Percentiles rank a stretch among this genome's conserved stretches.
Conservation (phyloP, 192 early-diverging fungal species). For the Oehlia diaphana region DNA sequence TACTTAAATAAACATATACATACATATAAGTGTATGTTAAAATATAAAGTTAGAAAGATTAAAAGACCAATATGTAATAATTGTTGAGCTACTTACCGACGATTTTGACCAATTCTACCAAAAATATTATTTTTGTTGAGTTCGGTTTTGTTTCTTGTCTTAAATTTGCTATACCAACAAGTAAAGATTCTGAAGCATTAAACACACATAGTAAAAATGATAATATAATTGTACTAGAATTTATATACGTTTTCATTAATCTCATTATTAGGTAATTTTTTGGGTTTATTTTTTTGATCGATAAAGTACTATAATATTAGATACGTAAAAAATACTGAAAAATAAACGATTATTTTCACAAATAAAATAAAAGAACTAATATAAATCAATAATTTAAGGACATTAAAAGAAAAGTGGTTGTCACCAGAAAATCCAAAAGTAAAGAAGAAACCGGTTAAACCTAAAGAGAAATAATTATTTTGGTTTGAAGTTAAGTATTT, state of each 20-base stretch:
- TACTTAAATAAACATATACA: background rate
- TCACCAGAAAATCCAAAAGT: too few relatives aligned
- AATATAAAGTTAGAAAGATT: background rate
- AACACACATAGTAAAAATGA: conserved; percentile 44
- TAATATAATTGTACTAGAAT: conserved; percentile 31
- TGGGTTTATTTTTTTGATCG: too few relatives aligned
- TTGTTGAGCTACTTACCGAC: conserved; percentile 29
- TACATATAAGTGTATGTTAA: background rate
- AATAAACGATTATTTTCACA: too few relatives aligned
- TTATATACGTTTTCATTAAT: background rate
- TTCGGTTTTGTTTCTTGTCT: conserved; percentile 41
- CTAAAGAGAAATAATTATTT: too few relatives aligned
- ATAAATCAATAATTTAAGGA: too few relatives aligned
- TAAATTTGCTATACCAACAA: conserved; percentile 39
- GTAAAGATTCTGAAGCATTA: conserved; percentile 40
- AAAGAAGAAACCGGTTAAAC: too few relatives aligned
- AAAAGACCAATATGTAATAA: background rate
- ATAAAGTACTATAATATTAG: too few relatives aligned
- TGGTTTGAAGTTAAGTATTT: too few relatives aligned
- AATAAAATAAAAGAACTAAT: too few relatives aligned
- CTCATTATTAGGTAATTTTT: background rate
- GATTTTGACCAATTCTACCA: conserved; percentile 40
- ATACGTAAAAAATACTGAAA: too few relatives aligned
- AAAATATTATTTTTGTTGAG: conserved; percentile 38
- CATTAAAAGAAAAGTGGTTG: too few relatives aligned